A percentile compares a stretch with the other conserved stretches of the same genome.
These are phyloP conservation scores for Acacia pycnantha DNA, from an alignment of 331 rosid genomes.

Conservation along the genomic window DNA sequence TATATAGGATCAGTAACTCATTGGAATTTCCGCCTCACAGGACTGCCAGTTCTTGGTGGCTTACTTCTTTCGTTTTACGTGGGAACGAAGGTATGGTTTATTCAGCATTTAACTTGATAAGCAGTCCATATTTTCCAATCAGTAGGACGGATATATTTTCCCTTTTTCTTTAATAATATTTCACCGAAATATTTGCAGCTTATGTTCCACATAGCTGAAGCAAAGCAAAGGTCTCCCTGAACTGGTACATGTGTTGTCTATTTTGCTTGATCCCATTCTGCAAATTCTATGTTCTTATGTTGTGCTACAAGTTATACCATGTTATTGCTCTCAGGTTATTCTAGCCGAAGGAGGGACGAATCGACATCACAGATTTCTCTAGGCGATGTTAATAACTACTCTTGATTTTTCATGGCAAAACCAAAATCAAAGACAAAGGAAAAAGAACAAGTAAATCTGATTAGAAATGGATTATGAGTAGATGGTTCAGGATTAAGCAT, in stretches of 20 bases:
- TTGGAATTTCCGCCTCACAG: conserved; percentile 42
- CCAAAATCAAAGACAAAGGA: background rate
- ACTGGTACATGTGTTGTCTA: background rate
- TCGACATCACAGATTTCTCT: background rate
- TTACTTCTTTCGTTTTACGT: conserved; percentile 75
- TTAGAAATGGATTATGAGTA: background rate
- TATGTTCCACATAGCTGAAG: conserved; percentile 79
- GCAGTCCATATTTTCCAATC: background rate
- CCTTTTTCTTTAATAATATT: background rate
- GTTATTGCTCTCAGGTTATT: background rate
- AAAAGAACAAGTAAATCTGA: background rate
- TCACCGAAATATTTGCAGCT: conserved; percentile 47
- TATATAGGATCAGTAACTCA: conserved; percentile 9
- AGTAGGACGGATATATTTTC: background rate
- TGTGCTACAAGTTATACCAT: background rate
- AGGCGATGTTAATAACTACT: background rate
- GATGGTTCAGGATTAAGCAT: background rate
- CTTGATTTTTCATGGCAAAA: background rate
- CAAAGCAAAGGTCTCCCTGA: conserved; percentile 46
- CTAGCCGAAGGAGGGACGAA: background rate
- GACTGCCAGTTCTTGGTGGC: conserved; percentile 74
- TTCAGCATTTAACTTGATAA: background rate
- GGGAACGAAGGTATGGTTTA: conserved; percentile 76
- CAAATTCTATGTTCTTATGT: background rate
- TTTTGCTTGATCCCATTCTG: background rate